Evolutionary conservation across 106 monocot genomes (phyloP).

Genomic region (Triglochin maritima): DNA sequence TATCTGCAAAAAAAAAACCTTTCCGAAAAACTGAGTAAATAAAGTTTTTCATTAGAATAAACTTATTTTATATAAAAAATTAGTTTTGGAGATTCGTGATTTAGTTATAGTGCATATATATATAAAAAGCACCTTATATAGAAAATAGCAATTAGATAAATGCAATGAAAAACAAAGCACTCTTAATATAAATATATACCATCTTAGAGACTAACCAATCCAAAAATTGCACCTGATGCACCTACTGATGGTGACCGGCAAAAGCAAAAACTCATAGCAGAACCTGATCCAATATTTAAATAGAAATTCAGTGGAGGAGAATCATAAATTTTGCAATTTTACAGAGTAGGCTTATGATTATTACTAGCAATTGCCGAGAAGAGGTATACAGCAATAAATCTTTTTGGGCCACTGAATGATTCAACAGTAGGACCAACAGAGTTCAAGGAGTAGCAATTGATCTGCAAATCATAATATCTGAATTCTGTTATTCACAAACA

Average conservation of each 20-base stretch:
- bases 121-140: no score
- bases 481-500: neutral
- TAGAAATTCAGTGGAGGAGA: conserved; percentile 10
- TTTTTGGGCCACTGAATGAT: conserved; percentile 53
- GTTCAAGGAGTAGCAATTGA: conserved; percentile 85
- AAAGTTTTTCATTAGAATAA: no score
- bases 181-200: no score
- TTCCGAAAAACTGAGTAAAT: no score
- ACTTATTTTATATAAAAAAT: no score
- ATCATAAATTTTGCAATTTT: conserved; percentile 1
- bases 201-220: conserved; percentile 44
- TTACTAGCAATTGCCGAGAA: conserved; percentile 80
- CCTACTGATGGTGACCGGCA: conserved; percentile 69
- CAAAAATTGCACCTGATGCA: conserved; percentile 92
- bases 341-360: conserved; percentile 8
- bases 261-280: conserved; percentile 70
- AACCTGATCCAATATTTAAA: conserved; percentile 35
- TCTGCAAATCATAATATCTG: conserved; percentile 20
- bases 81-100: no score
- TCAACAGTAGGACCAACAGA: conserved; percentile 79
- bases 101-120: no score
- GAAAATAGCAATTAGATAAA: no score
- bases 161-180: no score
- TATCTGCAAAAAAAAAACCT: no score
- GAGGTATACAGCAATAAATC: conserved; percentile 73